Base-by-base conservation (phyloP, 2,329 filamentous ascomycete species). In the Escovopsis weberi region DNA sequence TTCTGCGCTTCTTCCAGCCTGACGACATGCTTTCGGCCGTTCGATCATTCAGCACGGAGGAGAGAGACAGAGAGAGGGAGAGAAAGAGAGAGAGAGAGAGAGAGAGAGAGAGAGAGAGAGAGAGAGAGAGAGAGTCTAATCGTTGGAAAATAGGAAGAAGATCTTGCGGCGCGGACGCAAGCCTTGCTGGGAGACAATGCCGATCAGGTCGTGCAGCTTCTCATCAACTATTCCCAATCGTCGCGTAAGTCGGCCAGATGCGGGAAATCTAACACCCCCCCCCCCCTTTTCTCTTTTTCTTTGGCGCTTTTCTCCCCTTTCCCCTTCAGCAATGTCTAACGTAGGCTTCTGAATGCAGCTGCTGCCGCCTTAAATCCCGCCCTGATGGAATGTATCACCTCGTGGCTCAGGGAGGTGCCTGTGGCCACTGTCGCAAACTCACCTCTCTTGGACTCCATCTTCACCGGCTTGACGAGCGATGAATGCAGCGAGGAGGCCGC, bases 351-450 rank as follows among this genome's bases (percentile, higher is more conserved):
- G 11, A 4, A 9, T 11, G 11, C 54, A 87, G 86, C 74, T 40
- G 68, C 77, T 39, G 87, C 89, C 23, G 75, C 86, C 8, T 82
- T 80, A 48, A 94, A 95, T 56, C 88, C 89, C 2, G 83, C 88
- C 55, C 73, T 98, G 39, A 79, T 96, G 59, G 86, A 95, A 55
- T 96, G 91, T 59, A 87, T 96, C 53, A 93, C 87, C 30, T 95
- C 91, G 3, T 98, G 91, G 91, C 74, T 96, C 51, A 78, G 87
- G 52, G 91, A 98, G 64, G 85, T 98, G 6, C 85, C 89, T 1
- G 75, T 94, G 39, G 73, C 72, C 49, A 80, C 84, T 47, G 78
- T 98, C 49, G 82, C 94, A 51, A 82, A 81, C 52, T 95, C 89
- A 1, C 82, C 88, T 6, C 70, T 98, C 12, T 70, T 98, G 51